A percentile compares a stretch with the other conserved stretches of the same genome.
phyloP scores from a whole-genome alignment of 1,139 yeast species.

The Pichia kudriavzevii region DNA sequence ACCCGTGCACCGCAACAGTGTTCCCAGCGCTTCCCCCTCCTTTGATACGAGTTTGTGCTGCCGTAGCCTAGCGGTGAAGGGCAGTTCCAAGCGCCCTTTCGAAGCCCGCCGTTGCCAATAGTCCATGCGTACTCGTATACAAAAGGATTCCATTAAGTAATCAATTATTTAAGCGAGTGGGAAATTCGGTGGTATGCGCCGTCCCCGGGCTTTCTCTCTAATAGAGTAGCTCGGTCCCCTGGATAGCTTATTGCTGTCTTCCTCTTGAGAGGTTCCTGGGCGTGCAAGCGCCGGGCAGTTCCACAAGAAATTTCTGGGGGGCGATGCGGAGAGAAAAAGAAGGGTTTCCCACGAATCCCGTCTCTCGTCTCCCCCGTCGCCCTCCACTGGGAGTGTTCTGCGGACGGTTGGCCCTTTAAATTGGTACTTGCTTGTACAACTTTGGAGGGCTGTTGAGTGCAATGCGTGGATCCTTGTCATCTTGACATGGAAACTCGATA shows the following conservation, averaged over 20 bases:
- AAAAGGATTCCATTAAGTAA: constrained; percentile 35
- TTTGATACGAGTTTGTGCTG: constrained; percentile 3
- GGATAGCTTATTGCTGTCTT: too few species aligned
- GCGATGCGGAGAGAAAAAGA: constrained; percentile 12
- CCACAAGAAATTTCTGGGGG: constrained; percentile 50
- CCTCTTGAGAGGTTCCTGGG: constrained; percentile 64
- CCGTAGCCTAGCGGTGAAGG: constrained; percentile 13
- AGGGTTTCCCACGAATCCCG: constrained; percentile 17
- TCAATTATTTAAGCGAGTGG: constrained; percentile 55
- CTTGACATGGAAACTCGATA: constrained; percentile 54
- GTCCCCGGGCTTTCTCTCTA: too few species aligned
- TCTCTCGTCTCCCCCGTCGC: not conserved
- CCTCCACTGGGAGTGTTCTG: constrained; percentile 60
- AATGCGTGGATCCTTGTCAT: constrained; percentile 51
- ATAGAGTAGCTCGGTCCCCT: too few species aligned
- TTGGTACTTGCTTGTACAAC: too few species aligned
- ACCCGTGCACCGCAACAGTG: constrained; percentile 4
- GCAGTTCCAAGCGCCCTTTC: not conserved
- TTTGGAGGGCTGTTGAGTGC: constrained; percentile 60
- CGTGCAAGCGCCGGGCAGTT: constrained; percentile 69
- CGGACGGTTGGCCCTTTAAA: constrained; percentile 69
- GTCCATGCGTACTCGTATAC: constrained; percentile 67
- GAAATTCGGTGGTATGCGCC: constrained; percentile 79
- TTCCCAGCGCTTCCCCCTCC: not conserved
- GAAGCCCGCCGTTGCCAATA: constrained; percentile 17